Evolutionary conservation across 169 alveolate species (phyloP), one percentile per base, ranked within the genome.

Genomic region (Plasmodium fragile): DNA sequence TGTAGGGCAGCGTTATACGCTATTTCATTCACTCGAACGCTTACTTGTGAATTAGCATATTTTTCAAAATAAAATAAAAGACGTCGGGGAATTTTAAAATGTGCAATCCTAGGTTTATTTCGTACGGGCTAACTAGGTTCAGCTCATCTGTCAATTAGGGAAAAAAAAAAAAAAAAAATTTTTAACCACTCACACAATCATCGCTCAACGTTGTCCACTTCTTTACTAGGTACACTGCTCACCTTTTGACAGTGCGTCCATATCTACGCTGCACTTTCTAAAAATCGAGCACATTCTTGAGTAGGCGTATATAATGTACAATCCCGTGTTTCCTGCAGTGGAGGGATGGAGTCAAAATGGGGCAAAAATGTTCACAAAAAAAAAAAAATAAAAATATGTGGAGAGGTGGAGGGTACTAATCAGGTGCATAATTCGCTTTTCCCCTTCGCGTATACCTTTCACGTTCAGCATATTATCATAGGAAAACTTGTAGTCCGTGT

Each of bases 401-500:
- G 41, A 10, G 13, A 25, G 3, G 75, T 28, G 11, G 13, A 28
- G 75, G 18, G 25, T 10, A 65, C 13, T 65, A 8, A 65, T 28
- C 39, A 8, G 30, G 39, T 65, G 75, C 36, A 22, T 4, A 25
- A 22, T 65, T 65, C 6, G 36, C 11, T 25, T 65, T 59, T 5
- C 3, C 13, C 75, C 75, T 1, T 65, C 75, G 13, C 36, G 36
- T 6, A 65, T 96, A 77, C 99, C 99, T 92, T 98, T 98, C 59
- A 99, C 99, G 92, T 98, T 99, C 79, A 99, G 97, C 99, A 99
- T 99, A 96, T 96, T 96, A 95, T 99, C 99, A 85, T 97, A 99
- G 72, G 99, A 97, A 96, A 99, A 99, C 93, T 96, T 98, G 92
- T 99, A 99, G 84, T 98, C 98, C 73, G 99, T 97, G 43, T 97